A percentile compares a stretch with the other conserved stretches of the same genome.
These are phyloP conservation scores for Trichoderma orchidacearum DNA, from an alignment of 495 filamentous ascomycete species.

Conservation along the genomic window DNA sequence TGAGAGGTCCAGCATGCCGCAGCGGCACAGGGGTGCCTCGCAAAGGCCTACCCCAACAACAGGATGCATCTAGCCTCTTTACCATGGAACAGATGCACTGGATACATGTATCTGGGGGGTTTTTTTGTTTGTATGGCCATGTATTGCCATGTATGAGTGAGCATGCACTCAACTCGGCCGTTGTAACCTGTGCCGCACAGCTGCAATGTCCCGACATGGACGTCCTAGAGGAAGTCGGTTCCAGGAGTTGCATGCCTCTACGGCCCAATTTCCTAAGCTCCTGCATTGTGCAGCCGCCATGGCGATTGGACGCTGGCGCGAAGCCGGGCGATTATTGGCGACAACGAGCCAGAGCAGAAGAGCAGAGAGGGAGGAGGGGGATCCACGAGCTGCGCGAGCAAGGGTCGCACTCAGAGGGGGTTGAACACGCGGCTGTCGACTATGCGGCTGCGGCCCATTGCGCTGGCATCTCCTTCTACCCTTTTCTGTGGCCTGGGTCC, in stretches of 20 bases:
- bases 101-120: background rate
- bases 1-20: background rate
- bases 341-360: background rate
- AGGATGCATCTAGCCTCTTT: too few relatives aligned
- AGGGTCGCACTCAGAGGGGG: background rate
- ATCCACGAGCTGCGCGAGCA: background rate
- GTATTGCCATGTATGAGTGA: background rate
- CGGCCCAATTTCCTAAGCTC: background rate
- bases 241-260: background rate
- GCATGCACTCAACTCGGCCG: background rate
- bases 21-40: background rate
- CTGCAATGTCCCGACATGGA: background rate
- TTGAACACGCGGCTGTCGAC: constrained; percentile 1
- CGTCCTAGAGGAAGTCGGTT: background rate
- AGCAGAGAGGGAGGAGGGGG: too few relatives aligned
- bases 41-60: background rate
- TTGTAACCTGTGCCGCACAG: background rate
- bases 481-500: background rate
- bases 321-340: background rate
- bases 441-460: constrained; percentile 1
- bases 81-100: too few relatives aligned
- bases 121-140: background rate
- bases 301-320: background rate
- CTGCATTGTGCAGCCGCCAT: background rate
- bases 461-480: background rate